A percentile compares a stretch with the other conserved stretches of the same genome.
Conservation (phyloP, 257 asterid species). For the Solanum etuberosum region DNA sequence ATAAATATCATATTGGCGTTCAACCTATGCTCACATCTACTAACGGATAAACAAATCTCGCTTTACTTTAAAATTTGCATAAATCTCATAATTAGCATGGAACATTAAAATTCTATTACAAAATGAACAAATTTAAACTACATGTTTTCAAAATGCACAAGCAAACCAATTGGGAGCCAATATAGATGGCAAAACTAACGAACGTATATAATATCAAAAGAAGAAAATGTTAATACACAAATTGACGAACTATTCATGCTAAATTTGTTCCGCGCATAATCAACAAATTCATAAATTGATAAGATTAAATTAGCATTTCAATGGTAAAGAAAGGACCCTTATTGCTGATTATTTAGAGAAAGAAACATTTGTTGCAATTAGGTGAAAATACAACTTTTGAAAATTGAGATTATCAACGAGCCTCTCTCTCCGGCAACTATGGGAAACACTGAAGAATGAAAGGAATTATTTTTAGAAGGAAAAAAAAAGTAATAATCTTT, state of each 20-base stretch:
- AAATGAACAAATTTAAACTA: not conserved
- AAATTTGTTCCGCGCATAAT: not conserved
- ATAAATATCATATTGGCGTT: too few species aligned
- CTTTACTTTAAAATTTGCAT: not conserved
- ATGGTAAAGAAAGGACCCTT: not conserved
- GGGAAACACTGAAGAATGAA: too few species aligned
- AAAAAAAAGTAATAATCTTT: not conserved
- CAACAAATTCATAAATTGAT: not conserved
- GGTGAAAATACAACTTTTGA: not conserved
- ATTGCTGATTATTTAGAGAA: not conserved
- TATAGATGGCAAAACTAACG: not conserved
- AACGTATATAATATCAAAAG: not conserved
- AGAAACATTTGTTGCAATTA: not conserved
- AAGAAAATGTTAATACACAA: not conserved
- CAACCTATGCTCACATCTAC: too few species aligned
- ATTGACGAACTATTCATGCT: not conserved
- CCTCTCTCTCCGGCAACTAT: too few species aligned
- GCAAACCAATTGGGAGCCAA: not conserved
- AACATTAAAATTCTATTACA: not conserved
- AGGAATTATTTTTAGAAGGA: too few species aligned
- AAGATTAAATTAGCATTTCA: not conserved
- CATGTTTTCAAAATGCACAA: not conserved
- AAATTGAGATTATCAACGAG: not conserved
- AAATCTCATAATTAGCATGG: not conserved
- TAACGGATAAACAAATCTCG: not conserved